Evolutionary conservation across 179 eudicot genomes (phyloP), one percentile per base, ranked within the genome.

Genomic region (Amaranthus tricolor): DNA sequence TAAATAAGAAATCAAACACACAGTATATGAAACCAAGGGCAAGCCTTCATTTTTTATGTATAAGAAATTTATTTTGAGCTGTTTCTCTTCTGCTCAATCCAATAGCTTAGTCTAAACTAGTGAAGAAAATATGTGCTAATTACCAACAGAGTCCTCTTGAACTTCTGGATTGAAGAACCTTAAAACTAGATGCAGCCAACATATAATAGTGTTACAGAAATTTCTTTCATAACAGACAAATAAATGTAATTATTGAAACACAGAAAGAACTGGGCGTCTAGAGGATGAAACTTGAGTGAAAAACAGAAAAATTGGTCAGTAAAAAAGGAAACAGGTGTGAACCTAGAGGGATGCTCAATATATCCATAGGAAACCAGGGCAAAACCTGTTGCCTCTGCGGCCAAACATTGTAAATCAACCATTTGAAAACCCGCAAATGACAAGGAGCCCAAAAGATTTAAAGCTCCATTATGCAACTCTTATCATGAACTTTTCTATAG

Each of bases 401-500:
- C 67, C 67, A 20, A 61, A 49, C 15, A 61, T 1, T 72, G 66
- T 49, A n/a, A 72, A 11, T 59, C 71, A 47, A 72, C 49, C 75
- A 59, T 59, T 48, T 20, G 45, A 48, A 60, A 45, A 12, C 10
- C 45, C 63, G 5, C 40, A 19, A 47, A 72, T 45, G 57, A 48
- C 40, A 21, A 60, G 48, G 19, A 62, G 10, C 21, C 17, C 47
- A 24, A 62, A 17, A 6, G 45, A 13, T 45, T 54, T 60, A 72
- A 13, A n/a, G 9, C 24, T 48, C 53, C 66, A 19, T 58, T n/a
- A 48, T 24, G 64, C 56, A 59, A 20, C 40, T 31, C 57, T 9
- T 50, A 5, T 2, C 4, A 7, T 60, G 21, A 11, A 71, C 40
- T 31, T 31, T 4, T 31, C 75, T 72, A 21, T 2, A 71, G 45